Conservation (phyloP, 176 grass and related monocot species). For the Triticum dicoccoides region DNA sequence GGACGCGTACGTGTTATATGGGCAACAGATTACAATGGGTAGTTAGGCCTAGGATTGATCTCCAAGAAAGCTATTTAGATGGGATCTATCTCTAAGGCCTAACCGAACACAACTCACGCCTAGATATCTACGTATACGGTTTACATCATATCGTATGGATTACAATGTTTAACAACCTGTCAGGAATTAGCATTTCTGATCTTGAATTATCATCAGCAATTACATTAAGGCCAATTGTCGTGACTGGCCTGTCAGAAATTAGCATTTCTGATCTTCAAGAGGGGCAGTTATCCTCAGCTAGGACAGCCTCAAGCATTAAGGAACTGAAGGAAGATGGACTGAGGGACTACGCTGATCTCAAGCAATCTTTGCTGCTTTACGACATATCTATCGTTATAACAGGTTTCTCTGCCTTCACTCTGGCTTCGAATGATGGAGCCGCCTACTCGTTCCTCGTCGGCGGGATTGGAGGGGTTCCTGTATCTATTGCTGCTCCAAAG, state of each 20-base stretch:
- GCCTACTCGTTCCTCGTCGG: constrained; percentile 70
- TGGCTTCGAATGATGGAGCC: constrained; percentile 49
- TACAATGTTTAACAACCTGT: too few relatives aligned
- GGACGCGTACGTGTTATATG: too few relatives aligned
- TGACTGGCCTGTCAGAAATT: constrained; percentile 43
- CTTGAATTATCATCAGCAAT: too few relatives aligned
- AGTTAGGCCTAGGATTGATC: too few relatives aligned
- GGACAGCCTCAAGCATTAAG: background rate
- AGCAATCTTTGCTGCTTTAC: constrained; percentile 77
- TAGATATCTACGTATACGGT: too few relatives aligned
- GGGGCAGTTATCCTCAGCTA: constrained; percentile 27
- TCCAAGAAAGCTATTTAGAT: too few relatives aligned
- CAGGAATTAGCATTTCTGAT: too few relatives aligned
- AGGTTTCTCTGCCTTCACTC: constrained; percentile 60
- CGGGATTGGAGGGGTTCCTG: constrained; percentile 76
- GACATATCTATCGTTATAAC: constrained; percentile 63
- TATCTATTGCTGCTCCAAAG: constrained; percentile 74
- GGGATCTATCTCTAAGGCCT: too few relatives aligned
- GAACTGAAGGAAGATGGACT: constrained; percentile 63
- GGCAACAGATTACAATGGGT: too few relatives aligned
- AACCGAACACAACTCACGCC: too few relatives aligned
- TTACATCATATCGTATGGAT: too few relatives aligned
- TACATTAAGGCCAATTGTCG: constrained; percentile 14
- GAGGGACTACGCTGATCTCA: constrained; percentile 79
- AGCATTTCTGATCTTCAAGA: constrained; percentile 47